Base-by-base conservation (phyloP, 2,329 filamentous ascomycete genomes). In the Stemphylium beticola region DNA sequence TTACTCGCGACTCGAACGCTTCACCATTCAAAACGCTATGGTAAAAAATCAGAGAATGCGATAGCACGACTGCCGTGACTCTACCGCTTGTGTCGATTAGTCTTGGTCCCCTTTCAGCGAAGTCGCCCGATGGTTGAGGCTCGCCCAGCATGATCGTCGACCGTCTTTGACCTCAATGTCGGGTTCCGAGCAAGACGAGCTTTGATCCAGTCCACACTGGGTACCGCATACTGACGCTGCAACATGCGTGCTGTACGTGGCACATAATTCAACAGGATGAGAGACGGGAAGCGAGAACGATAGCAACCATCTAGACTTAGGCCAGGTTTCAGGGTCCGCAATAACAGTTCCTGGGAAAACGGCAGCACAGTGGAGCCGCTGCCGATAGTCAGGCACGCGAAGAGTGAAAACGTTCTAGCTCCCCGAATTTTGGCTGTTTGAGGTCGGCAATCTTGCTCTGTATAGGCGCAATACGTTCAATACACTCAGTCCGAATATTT, bases 351-450 rank as follows among this genome's bases (percentile, higher is more conserved):
- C 22, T 20, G 34, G 22, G 12, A 29, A n/a, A 37, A 14, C 34
- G 9, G 17, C 31, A 20, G 7, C 12, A n/a, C 48, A 38, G 26
- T 17, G 33, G 26, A 44, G 33, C 14, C 11, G 24, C 36, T 32
- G 32, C 26, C 45, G 48, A 51, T 46, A 33, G 26, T 36, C 41
- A 51, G 26, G 24, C n/a, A 26, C 26, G 33, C 32, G 41, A 38
- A 37, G 33, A 11, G 33, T 14, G 18, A 11, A 34, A 39, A 6
- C 12, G 22, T 33, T 20, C 40, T 46, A 39, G 18, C 40, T 43
- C n/a, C 26, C 24, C 33, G 37, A 18, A n/a, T 24, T 22, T 11
- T 32, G 26, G n/a, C 14, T 51, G 2, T 17, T 33, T n/a, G 14
- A 31, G 14, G 36, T 46, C 33, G 40, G 33, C 48, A 39, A 38